phyloP scores from a whole-genome alignment of 352 stramenopile species.

The Phytopythium delawarense region DNA sequence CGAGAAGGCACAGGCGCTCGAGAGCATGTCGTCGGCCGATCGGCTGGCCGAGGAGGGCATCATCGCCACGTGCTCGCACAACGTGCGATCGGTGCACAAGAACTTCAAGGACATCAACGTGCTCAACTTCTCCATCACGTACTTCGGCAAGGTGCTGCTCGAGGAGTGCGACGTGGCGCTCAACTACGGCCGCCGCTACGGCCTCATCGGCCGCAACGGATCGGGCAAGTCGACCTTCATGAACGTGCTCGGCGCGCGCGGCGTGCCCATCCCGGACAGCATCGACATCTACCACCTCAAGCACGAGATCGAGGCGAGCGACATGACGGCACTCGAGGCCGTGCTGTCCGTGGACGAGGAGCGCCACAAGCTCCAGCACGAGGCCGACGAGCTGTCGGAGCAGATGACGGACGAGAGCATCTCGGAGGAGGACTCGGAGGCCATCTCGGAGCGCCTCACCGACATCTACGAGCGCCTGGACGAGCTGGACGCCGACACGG shows the following conservation, averaged over 20 bases:
- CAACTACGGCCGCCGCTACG: constrained; percentile 98
- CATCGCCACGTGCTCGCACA: constrained; percentile 95
- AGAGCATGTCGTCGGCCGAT: constrained; percentile 80
- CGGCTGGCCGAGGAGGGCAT: constrained; percentile 92
- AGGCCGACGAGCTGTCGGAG: constrained; percentile 91
- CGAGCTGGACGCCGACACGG: constrained; percentile 92
- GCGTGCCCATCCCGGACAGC: constrained; percentile 92
- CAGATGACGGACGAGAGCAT: constrained; percentile 87
- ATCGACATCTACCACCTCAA: constrained; percentile 98
- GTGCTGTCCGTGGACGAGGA: constrained; percentile 96
- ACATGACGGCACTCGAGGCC: constrained; percentile 93
- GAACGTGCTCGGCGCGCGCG: constrained; percentile 93
- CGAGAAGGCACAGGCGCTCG: constrained; percentile 56
- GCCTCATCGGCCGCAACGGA: constrained; percentile 95
- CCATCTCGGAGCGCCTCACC: constrained; percentile 90
- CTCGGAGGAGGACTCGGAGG: constrained; percentile 79
- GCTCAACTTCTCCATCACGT: constrained; percentile 95
- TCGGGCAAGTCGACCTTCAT: constrained; percentile 97
- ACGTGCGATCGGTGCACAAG: constrained; percentile 87
- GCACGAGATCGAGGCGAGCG: constrained; percentile 94
- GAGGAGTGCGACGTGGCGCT: constrained; percentile 95
- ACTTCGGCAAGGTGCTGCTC: constrained; percentile 95
- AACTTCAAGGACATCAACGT: constrained; percentile 99
- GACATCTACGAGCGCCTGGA: constrained; percentile 95
- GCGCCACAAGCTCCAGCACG: constrained; percentile 88